Base-by-base conservation (phyloP, 164 flowering plant genomes). In the Liquidambar formosana region DNA sequence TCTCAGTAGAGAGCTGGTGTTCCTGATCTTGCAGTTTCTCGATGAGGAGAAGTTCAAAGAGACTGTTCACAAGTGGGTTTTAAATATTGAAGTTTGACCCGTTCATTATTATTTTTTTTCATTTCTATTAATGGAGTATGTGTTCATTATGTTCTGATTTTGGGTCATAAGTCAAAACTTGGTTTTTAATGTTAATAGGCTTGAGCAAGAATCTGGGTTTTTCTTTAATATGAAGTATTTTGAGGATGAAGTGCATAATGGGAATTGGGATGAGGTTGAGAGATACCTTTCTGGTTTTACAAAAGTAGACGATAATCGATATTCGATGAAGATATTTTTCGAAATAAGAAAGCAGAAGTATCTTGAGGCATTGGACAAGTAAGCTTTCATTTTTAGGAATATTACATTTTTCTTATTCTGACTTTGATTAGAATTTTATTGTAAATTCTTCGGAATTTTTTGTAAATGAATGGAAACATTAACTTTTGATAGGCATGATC, bases 271-370 rank as follows among this genome's bases (percentile, higher is more conserved):
- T 62, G 98, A 89, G 69, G 97, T 89, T 44, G 97, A 91, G 83
- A 82, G 58, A 60, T 93, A 93, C 63, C 87, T 93, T 9, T 87
- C 94, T 41, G 96, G 97, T 8, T 93, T 93, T 76, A 91, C 97
- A 0, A 89, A 89, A 67, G 88, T 91, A 27, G 94, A 90, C 10
- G 91, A 87, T 45, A 91, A 93, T 53, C 81, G 91, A 0, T 88
- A 86, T 62, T 93, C 98, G 0, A 87, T 91, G 92, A 93, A 93
- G 86, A 87, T 91, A 5, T 93, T 93, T 77, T 91, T 91, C 28
- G 97, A 93, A 78, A 89, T 93, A 41, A 77, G 96, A 67, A 93
- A 93, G 83, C 97, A 91, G 76, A 91, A 91, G 79, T 91, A 91
- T 75, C 91, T 93, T 2, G 98, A 93, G 75, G 98, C 97, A 47